A percentile compares a stretch with the other conserved stretches of the same genome.
Evolutionary conservation across 2,329 filamentous ascomycete genomes (phyloP).

Genomic region (Sporothrix luriei): DNA sequence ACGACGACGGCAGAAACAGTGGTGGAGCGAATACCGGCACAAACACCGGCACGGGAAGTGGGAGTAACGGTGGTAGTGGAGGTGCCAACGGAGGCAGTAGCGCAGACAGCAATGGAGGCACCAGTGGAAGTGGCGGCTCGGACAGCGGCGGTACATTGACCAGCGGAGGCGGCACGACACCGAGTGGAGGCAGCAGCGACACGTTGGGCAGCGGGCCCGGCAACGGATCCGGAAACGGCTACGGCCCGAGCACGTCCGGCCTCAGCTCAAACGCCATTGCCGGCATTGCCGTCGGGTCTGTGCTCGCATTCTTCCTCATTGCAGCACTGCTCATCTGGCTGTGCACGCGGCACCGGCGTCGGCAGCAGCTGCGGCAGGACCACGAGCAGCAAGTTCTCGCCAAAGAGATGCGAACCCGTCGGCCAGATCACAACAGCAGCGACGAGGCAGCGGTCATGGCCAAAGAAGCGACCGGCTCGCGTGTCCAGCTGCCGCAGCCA

Average conservation of each 20-base stretch:
- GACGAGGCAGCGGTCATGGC: conserved; percentile 25
- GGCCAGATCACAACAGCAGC: neutral
- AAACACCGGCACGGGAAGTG: neutral
- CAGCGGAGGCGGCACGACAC: neutral
- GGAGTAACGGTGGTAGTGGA: neutral
- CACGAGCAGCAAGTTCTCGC: neutral
- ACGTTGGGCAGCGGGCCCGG: neutral
- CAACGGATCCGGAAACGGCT: neutral
- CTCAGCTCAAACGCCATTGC: conserved; percentile 25
- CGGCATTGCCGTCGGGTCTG: conserved; percentile 27
- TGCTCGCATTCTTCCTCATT: neutral
- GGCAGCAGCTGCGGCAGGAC: neutral
- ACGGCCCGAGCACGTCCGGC: neutral
- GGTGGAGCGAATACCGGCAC: neutral
- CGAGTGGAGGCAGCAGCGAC: neutral
- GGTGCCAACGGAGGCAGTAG: neutral
- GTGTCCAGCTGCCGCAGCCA: neutral
- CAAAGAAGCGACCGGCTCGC: conserved; percentile 14
- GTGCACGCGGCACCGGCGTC: neutral
- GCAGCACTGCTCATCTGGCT: conserved; percentile 20
- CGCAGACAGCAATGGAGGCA: neutral
- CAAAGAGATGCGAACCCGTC: neutral
- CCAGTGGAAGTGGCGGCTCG: neutral
- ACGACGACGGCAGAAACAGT: neutral
- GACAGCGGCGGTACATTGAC: neutral